These are phyloP conservation scores for Terfezia boudieri DNA, from an alignment of 495 filamentous ascomycete species.

Conservation along the genomic window DNA sequence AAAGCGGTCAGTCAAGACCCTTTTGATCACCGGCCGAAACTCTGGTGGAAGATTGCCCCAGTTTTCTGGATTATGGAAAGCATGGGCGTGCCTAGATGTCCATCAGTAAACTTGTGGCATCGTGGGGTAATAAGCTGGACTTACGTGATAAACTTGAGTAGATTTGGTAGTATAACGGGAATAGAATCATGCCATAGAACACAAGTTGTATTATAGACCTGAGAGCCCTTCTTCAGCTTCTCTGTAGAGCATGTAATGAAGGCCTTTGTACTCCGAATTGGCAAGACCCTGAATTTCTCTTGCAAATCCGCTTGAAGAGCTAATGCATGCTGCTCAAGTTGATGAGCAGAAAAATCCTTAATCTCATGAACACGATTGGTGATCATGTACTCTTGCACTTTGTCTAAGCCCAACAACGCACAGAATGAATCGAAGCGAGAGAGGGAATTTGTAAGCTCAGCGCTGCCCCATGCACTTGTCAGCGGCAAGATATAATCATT, in stretches of 20 bases:
- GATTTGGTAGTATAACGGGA: constrained; percentile 59
- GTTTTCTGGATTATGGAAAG: constrained; percentile 71
- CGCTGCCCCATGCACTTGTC: constrained; percentile 55
- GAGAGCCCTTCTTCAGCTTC: constrained; percentile 46
- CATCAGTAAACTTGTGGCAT: constrained; percentile 3
- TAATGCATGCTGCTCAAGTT: constrained; percentile 58
- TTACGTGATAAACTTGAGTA: constrained; percentile 67
- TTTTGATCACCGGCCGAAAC: constrained; percentile 51
- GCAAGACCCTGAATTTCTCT: constrained; percentile 51
- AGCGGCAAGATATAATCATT: constrained; percentile 56
- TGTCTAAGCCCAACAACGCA: constrained; percentile 51
- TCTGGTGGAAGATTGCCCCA: constrained; percentile 64
- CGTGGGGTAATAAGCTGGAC: background rate
- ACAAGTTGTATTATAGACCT: constrained; percentile 46
- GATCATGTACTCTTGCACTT: constrained; percentile 57
- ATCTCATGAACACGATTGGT: constrained; percentile 49
- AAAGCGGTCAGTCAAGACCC: constrained; percentile 83
- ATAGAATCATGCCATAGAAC: constrained; percentile 65
- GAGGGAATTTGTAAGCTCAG: constrained; percentile 40
- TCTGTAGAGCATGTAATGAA: constrained; percentile 79
- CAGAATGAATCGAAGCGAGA: constrained; percentile 64
- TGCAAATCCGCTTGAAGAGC: constrained; percentile 53
- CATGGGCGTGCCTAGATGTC: constrained; percentile 51
- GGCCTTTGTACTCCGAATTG: constrained; percentile 67
- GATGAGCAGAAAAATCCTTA: constrained; percentile 56